Base-by-base conservation (phyloP, 305 asterid genomes). In the Petunia hybrid region DNA sequence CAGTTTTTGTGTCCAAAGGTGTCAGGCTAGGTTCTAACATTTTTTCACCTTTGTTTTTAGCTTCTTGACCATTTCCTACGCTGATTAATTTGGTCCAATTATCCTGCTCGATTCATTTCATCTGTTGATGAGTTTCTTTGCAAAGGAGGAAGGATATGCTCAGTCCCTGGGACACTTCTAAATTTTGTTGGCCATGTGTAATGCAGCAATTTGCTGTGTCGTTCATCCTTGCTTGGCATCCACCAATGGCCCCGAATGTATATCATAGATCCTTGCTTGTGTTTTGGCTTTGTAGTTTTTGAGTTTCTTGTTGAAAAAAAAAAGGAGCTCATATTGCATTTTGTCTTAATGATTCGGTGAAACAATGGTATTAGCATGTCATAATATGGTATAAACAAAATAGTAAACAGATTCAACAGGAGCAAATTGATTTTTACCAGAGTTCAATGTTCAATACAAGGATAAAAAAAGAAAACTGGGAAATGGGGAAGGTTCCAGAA, bases 51-150 rank as follows among this genome's bases (percentile, higher is more conserved):
- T 71, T 71, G 61, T 35, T 71, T 71, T 12, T 62, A 71, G 78
- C 62, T 71, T 71, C 78, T 71, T 71, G 78, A 71, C 62, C 78
- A 62, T 13, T 71, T 71, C 35, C 62, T 45, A 3, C 48, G 62
- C 62, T 71, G 62, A 35, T 48, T 12, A 35, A 4, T 48, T 35
- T 48, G 16, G 12, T 71, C 43, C 43, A 71, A 16, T 71, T 10
- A 5, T 71, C 43, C 31, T 46, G 43, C 35, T 71, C 31, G 57
- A 69, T 69, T 43, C 56, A 14, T 69, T 40, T 69, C 40, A 43
- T 43, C 8, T 69, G 16, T 43, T 8, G 57, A 43, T 16, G 56
- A 68, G 56, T 68, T 43, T 41, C 41, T 8, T 13, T 1, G 31
- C 16, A 35, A 10, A 3, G 35, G 60, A 70, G 61, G 78, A 71